A percentile compares a stretch with the other conserved stretches of the same genome.
These are phyloP conservation scores for Penicillium fuscoglaucum DNA, from an alignment of 2,329 filamentous ascomycete genomes.

Conservation along the genomic window DNA sequence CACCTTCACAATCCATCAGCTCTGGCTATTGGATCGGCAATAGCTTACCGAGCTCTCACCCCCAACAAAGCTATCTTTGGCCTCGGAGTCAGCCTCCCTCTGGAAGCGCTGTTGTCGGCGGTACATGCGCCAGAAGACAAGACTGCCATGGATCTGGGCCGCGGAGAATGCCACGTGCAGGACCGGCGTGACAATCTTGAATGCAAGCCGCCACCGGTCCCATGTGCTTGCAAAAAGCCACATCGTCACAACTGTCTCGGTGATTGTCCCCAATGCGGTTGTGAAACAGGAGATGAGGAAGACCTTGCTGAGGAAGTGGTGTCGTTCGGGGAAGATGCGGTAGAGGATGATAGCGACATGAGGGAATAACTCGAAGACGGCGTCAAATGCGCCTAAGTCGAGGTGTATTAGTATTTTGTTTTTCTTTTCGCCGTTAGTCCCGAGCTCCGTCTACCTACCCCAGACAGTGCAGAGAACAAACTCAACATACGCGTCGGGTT, in stretches of 20 bases:
- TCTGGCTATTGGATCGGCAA: background rate
- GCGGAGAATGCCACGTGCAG: conserved; percentile 46
- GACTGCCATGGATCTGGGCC: conserved; percentile 47
- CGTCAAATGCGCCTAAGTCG: conserved; percentile 47
- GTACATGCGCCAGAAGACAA: conserved; percentile 46
- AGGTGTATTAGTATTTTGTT: background rate
- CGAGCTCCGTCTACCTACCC: conserved; percentile 32
- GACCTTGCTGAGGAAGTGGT: conserved; percentile 42
- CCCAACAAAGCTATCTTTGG: background rate
- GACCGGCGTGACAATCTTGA: conserved; percentile 47
- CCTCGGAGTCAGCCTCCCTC: background rate
- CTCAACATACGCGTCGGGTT: conserved; percentile 38
- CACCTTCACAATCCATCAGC: background rate
- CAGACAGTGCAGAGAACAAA: conserved; percentile 43
- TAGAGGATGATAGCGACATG: conserved; percentile 50
- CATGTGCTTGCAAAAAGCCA: conserved; percentile 47
- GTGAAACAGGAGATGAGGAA: conserved; percentile 41
- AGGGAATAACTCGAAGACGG: conserved; percentile 49
- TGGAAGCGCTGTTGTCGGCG: conserved; percentile 16
- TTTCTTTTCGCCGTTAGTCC: background rate
- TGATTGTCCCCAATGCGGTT: conserved; percentile 41
- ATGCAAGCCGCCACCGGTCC: conserved; percentile 45
- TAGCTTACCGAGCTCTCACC: background rate
- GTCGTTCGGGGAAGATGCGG: conserved; percentile 41
- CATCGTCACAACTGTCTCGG: conserved; percentile 48